Evolutionary conservation across 2,329 filamentous ascomycete genomes (phyloP), one percentile per base, ranked within the genome.

Genomic region (Bretziella fagacearum): DNA sequence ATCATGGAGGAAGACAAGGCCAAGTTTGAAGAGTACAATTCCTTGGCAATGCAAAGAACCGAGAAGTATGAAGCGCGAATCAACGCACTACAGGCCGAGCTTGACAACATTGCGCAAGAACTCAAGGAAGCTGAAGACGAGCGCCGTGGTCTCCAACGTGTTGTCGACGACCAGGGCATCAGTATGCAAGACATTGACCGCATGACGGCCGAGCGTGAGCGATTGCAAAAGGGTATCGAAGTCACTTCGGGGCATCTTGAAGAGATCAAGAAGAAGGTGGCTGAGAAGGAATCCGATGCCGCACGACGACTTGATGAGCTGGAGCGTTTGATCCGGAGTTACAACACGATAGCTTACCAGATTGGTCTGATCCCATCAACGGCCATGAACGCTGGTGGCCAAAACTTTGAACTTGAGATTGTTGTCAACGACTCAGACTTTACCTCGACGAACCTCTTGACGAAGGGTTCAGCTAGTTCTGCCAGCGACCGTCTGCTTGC

Each of bases 171-270:
- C 55, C 85, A 93, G 59, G 91, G 91, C 2, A 87, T 98, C 60
- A 93, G 86, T 57, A 93, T 95, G 64, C 83, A 91, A 64, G 91
- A 98, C 71, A 96, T 98, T 59, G 91, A 98, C 70, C 85, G 91
- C 62, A 95, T 98, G 89, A 94, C 86, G 55, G 80, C 84, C 29
- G 91, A 98, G 61, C 79, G 87, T 46, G 91, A 98, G 57, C 79
- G 91, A 40, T 72, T 98, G n/a, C 84, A 93, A 54, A 87, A 81
- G 56, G 83, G 80, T 35, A 80, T 94, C 37, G 85, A 94, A 55
- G 74, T 79, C 2, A 82, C 84, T 0, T 71, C 76, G 4, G 70
- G 74, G 47, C 74, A 84, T 45, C 69, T 95, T 0, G 87, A 95
- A 49, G 91, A 96, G 52, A 74, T 81, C 6, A 93, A 93, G 65